Evolutionary conservation across 805 yeast species (phyloP).

Genomic region (Yarrowia sp.): DNA sequence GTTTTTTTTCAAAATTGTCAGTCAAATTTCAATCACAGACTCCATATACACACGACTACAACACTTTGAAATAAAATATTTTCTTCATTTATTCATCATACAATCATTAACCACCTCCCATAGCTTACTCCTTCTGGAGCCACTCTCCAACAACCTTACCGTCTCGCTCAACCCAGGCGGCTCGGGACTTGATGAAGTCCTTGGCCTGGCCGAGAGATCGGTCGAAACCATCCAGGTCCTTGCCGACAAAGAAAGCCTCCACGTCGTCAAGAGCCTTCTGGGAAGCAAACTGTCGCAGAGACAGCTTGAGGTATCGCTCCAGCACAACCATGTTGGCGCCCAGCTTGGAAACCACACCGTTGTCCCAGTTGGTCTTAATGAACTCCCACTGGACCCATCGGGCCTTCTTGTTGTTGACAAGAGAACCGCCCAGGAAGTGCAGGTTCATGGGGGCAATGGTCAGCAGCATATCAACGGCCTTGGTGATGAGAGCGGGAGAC

Average conservation of each 20-base stretch:
- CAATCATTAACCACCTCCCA: neutral
- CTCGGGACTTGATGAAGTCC: conserved; percentile 52
- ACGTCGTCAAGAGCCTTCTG: conserved; percentile 42
- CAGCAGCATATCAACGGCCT: conserved; percentile 44
- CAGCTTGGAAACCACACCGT: conserved; percentile 44
- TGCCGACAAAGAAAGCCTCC: conserved; percentile 45
- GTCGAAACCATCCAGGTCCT: conserved; percentile 55
- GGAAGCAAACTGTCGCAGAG: conserved; percentile 42
- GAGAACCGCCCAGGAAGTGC: conserved; percentile 49
- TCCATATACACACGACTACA: no score
- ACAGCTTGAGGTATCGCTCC: conserved; percentile 47
- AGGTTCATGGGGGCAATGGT: conserved; percentile 55
- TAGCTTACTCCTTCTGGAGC: conserved; percentile 5
- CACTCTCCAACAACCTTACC: conserved; percentile 42
- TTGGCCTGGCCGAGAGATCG: conserved; percentile 56
- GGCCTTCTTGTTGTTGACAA: conserved; percentile 48
- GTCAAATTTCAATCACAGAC: no score
- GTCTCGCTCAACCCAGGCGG: conserved; percentile 53
- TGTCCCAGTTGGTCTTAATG: conserved; percentile 49
- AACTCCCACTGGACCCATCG: conserved; percentile 50
- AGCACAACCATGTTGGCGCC: conserved; percentile 52
- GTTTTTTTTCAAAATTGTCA: no score
- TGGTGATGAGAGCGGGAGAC: conserved; percentile 42
- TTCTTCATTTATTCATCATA: conserved; percentile 3
- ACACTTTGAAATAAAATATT: no score